Evolutionary conservation across 2,329 filamentous ascomycete genomes (phyloP), one percentile per base, ranked within the genome.

Genomic region (Aureobasidium pullulans): DNA sequence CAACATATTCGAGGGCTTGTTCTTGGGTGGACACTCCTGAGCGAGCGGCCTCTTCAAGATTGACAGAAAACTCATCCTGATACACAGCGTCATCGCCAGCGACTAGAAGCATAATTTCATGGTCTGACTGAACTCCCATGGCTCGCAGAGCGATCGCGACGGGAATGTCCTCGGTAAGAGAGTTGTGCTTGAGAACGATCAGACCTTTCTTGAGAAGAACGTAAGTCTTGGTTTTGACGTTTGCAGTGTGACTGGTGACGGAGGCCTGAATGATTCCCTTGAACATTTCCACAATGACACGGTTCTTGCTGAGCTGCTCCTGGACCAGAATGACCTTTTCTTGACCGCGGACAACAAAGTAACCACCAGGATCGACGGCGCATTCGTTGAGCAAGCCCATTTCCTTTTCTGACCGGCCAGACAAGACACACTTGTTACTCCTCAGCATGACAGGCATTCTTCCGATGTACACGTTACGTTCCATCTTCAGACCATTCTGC

Each of bases 241-340:
- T 94, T 73, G 96, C 91, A 1, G 95, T 97, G 32, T 94, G 96
- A 84, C 92, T 95, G 62, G 92, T 99, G 32, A 97, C 94, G 1
- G 94, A 97, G 39, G 95, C 94, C 66, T 93, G 90, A 60, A 97
- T 93, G 64, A 96, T 86, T 62, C 89, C 89, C 75, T 96, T 97
- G 76, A 96, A 96, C 59, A 90, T 87, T 75, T 99, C 95, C 15
- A 99, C 93, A 71, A 99, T 96, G 68, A 99, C 89, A 77, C 94
- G 86, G 75, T 99, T 99, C 82, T 99, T 99, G 81, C 94, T 99
- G 70, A 99, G 79, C 76, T 99, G 94, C 71, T 99, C 95, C 73
- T 99, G 94, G 13, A 99, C 95, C 44, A 99, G 78, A 69, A 99
- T 99, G 66, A 99, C 94, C 78, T 99, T 99, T 73, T 99, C 94